Conservation (phyloP, 306 rosid genomes). For the Prunus kanzakura region DNA sequence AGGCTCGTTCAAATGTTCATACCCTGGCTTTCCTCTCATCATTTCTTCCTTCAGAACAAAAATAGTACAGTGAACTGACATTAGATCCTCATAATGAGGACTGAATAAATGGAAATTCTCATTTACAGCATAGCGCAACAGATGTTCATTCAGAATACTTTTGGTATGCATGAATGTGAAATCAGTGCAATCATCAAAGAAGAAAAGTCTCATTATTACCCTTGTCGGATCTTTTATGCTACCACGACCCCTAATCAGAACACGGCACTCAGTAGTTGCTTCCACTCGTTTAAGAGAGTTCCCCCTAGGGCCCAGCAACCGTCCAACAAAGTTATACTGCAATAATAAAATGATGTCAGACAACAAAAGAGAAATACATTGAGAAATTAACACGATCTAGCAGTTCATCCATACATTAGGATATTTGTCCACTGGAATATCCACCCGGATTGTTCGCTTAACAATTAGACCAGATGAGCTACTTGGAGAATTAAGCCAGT, state of each 20-base stretch:
- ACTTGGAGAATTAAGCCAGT: conserved; percentile 75
- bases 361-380: neutral
- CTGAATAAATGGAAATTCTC: neutral
- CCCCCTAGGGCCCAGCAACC: conserved; percentile 97
- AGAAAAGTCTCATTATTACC: conserved; percentile 47
- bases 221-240: conserved; percentile 91
- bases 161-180: neutral
- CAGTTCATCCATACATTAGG: conserved; percentile 59
- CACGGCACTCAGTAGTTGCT: conserved; percentile 92
- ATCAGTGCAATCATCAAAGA: neutral
- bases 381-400: conserved; percentile 3
- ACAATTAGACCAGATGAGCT: conserved; percentile 84
- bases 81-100: neutral
- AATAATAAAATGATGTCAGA: conserved; percentile 35
- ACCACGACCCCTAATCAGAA: conserved; percentile 96
- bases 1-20: conserved; percentile 90
- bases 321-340: conserved; percentile 97
- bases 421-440: conserved; percentile 75
- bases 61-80: conserved; percentile 1
- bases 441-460: conserved; percentile 90
- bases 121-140: neutral
- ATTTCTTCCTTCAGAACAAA: conserved; percentile 66
- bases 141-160: neutral
- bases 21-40: conserved; percentile 95
- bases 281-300: conserved; percentile 98